Conservation (phyloP, 2,329 filamentous ascomycete species). For the Microcyclospora pomicola region DNA sequence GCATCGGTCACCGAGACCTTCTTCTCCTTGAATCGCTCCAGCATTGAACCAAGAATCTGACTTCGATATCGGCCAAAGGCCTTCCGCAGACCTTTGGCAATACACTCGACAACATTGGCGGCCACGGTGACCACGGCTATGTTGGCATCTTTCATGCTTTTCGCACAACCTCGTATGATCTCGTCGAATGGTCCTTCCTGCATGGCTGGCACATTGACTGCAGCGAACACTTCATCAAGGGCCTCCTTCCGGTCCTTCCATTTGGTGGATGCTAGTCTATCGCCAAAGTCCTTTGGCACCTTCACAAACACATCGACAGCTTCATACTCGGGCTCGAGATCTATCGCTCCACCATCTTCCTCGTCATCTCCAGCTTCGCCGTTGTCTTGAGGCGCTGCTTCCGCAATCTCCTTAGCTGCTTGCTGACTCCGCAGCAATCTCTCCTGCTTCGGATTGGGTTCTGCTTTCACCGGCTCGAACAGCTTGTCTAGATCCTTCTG, state of each 20-base stretch:
- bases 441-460: slow-evolving; percentile 78
- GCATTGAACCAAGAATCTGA: slow-evolving; percentile 71
- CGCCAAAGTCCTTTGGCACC: slow-evolving; percentile 67
- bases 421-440: slow-evolving; percentile 79
- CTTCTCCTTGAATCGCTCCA: slow-evolving; percentile 96
- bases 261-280: slow-evolving; percentile 76
- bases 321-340: slow-evolving; percentile 51
- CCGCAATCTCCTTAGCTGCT: slow-evolving; percentile 61
- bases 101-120: slow-evolving; percentile 77
- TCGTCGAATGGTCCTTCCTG: slow-evolving; percentile 85
- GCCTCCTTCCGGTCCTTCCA: slow-evolving; percentile 98
- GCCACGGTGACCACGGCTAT: slow-evolving; percentile 87
- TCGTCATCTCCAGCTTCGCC: slow-evolving; percentile 40
- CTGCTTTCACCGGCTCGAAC: slow-evolving; percentile 85
- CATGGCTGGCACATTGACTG: slow-evolving; percentile 74
- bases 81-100: slow-evolving; percentile 73
- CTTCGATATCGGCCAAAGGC: slow-evolving; percentile 69
- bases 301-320: slow-evolving; percentile 76
- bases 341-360: slow-evolving; percentile 55
- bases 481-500: slow-evolving; percentile 86
- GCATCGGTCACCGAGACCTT: slow-evolving; percentile 82
- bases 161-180: slow-evolving; percentile 69
- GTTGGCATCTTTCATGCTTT: slow-evolving; percentile 98
- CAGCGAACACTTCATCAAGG: slow-evolving; percentile 63
- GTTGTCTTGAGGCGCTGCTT: slow-evolving; percentile 42